Evolutionary conservation across 495 filamentous ascomycete species (phyloP), one percentile per base, ranked within the genome.

Genomic region (Chaetomium cochliodes): DNA sequence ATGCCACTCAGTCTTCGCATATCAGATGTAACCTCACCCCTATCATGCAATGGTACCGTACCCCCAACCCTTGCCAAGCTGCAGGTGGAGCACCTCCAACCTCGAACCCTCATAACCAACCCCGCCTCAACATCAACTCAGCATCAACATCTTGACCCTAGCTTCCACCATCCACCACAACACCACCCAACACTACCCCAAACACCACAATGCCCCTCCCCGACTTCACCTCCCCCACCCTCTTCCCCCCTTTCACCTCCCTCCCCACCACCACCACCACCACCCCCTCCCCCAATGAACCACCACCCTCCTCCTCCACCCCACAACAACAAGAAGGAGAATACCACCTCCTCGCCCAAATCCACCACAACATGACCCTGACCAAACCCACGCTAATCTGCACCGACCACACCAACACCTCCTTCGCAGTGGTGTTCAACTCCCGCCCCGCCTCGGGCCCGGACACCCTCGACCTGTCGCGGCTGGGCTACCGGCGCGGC

Each of bases 291-390:
- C 67, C 59, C 28, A 30, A 30, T n/a, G n/a, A n/a, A 15, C 65
- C 42, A 25, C 39, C 39, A 28, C 59, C 54, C 23, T n/a, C 74
- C 58, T 67, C 55, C 62, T 69, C 59, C 28, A 30, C 2, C 28
- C 28, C 28, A 30, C 3, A 30, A 2, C 28, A 30, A 30, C 28
- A 30, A 42, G 67, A 11, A 44, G n/a, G 64, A 30, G 53, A 62
- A 7, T 74, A 72, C 67, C 80, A 69, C 66, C 75, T 81, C 30
- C 63, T 82, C 1, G 78, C 73, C n/a, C 72, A 79, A 37, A 69
- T 82, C 47, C 75, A 75, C 20, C 71, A 79, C 51, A 72, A 80
- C 73, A 80, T 82, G 74, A 80, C 79, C n/a, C 76, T 82, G 61
- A 81, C 73, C 4, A 77, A 80, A 58, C 78, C 79, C 2, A 81